Evolutionary conservation across 1,139 yeast genomes (phyloP).

Genomic region (Candida tetrigidarum): DNA sequence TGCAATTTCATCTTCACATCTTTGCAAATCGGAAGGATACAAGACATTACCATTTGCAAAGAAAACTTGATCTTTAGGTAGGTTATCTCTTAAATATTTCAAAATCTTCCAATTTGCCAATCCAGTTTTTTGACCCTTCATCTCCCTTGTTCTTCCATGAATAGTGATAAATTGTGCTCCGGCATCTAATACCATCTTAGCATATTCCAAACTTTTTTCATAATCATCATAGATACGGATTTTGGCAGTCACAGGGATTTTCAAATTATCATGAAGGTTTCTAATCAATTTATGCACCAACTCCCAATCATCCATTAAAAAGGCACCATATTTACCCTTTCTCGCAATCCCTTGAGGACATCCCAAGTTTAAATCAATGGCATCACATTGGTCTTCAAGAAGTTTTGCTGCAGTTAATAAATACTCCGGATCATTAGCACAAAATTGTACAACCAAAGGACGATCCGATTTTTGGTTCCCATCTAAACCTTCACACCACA

Average conservation of each 20-base stretch:
- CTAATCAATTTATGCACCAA: constrained; percentile 72
- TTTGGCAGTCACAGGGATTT: constrained; percentile 93
- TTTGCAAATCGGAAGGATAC: constrained; percentile 76
- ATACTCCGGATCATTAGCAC: constrained; percentile 93
- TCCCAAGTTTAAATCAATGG: constrained; percentile 93
- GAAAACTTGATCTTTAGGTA: constrained; percentile 84
- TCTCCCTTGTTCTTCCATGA: constrained; percentile 95
- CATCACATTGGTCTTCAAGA: constrained; percentile 90
- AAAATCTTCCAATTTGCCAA: constrained; percentile 91
- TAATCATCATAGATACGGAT: constrained; percentile 87
- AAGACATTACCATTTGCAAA: constrained; percentile 93
- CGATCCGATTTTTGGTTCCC: constrained; percentile 71
- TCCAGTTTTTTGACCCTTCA: constrained; percentile 97
- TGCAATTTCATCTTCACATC: constrained; percentile 63
- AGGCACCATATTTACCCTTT: constrained; percentile 95
- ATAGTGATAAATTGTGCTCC: constrained; percentile 96
- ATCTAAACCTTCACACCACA: constrained; percentile 68
- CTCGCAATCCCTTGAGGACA: constrained; percentile 98
- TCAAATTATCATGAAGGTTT: constrained; percentile 71
- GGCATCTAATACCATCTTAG: constrained; percentile 87
- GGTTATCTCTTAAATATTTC: constrained; percentile 72
- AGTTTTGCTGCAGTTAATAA: constrained; percentile 77
- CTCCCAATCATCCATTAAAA: constrained; percentile 97
- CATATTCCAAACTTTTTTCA: constrained; percentile 85
- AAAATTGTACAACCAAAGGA: constrained; percentile 90